Evolutionary conservation across 306 rosid species (phyloP).

Genomic region (Cotoneaster glaucophyllus): DNA sequence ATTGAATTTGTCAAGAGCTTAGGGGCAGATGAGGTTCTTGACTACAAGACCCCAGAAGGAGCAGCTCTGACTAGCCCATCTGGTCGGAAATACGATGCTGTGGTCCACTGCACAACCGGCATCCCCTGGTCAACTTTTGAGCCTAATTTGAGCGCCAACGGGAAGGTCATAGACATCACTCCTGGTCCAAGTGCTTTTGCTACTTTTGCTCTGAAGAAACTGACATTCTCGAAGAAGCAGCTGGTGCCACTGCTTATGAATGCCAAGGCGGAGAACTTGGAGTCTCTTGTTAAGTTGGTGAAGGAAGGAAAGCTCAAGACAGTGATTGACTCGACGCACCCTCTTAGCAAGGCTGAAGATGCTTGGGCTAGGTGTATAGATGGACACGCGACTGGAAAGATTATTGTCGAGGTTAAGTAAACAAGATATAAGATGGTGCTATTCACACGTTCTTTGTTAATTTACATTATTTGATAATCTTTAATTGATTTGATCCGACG

Average conservation of each 20-base stretch:
- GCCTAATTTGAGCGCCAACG: conserved; percentile 48
- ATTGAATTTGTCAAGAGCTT: conserved; percentile 48
- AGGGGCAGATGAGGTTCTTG: conserved; percentile 79
- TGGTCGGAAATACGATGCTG: conserved; percentile 55
- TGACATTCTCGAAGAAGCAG: conserved; percentile 66
- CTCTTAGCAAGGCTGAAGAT: conserved; percentile 50
- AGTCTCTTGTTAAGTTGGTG: conserved; percentile 48
- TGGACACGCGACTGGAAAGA: conserved; percentile 88
- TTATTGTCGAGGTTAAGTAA: conserved; percentile 46
- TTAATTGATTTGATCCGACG: too few species aligned
- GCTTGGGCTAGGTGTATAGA: conserved; percentile 69
- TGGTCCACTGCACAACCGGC: conserved; percentile 50
- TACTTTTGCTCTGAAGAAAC: conserved; percentile 42
- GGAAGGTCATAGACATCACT: conserved; percentile 61
- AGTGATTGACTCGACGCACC: conserved; percentile 54
- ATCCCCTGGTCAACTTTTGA: conserved; percentile 69
- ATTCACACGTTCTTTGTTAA: rapidly evolving
- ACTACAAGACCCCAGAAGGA: conserved; percentile 70
- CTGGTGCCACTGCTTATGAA: conserved; percentile 46
- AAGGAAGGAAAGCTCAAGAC: conserved; percentile 72
- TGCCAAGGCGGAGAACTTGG: conserved; percentile 44
- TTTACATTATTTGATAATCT: too few species aligned
- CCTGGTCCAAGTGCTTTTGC: conserved; percentile 28
- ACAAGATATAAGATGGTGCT: too few species aligned
- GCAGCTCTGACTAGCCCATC: conserved; percentile 64